Base-by-base conservation (phyloP, 2,329 filamentous ascomycete genomes). In the Helotiales sp. region DNA sequence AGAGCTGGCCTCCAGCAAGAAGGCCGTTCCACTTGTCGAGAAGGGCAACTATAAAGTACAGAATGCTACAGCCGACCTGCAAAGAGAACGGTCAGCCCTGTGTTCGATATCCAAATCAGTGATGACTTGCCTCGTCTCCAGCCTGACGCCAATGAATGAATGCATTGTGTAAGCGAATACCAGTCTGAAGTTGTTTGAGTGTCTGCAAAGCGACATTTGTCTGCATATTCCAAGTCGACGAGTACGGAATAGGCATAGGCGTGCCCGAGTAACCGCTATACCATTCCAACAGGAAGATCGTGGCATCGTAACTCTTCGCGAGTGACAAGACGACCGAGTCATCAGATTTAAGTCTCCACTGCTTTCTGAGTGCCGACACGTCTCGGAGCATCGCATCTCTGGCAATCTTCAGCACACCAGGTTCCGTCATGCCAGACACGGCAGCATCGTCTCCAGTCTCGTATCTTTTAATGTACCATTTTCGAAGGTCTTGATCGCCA, bases 181-280 rank as follows among this genome's bases (percentile, higher is more conserved):
- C 57, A 27, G 52, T 53, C 46, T 62, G 60, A 29, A 58, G 24
- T 22, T 60, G 52, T 25, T 54, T 51, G 31, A 62, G 17, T n/a
- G 57, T 58, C 31, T 58, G 49, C 12, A 62, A 27, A 13, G 60
- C 57, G 10, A 60, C 57, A 49, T 60, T 62, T 3, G 54, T 58
- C 15, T 62, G 60, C 25, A 62, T 55, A 40, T 62, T 62, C 80
- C 80, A 83, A 1, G 77, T 79, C 3, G 80, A 80, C 55, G 77
- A 82, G 64, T 77, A 82, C 0, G 79, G 78, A 55, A 81, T 79
- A 1, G 81, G 80, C 40, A 75, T 70, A 36, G 76, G 76, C 0
- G 77, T 75, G 58, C 81, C 74, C 10, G 77, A 74, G 64, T 80
- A 73, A 47, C 77, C 72, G 66, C 78, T 79, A 59, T 83, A 82